Percentiles rank a stretch among this genome's conserved stretches.
phyloP scores from a whole-genome alignment of 1,284 basidiomycete genomes.

The Coriolopsis trogii region DNA sequence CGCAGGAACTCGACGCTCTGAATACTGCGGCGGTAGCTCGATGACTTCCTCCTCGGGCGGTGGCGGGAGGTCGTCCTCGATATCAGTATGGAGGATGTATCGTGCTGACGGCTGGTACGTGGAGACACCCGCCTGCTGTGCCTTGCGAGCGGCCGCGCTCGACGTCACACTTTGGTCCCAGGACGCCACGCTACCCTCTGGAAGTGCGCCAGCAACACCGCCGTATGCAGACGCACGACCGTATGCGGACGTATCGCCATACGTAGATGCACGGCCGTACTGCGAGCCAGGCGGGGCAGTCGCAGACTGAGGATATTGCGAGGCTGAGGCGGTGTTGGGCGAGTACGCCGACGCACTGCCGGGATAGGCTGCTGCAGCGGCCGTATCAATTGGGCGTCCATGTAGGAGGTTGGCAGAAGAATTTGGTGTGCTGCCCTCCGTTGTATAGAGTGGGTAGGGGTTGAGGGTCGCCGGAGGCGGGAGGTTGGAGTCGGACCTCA shows the following conservation, averaged over 20 bases:
- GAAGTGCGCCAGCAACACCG: not conserved
- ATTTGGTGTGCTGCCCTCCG: constrained; percentile 9
- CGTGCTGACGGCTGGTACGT: constrained; percentile 48
- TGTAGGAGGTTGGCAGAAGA: constrained; percentile 15
- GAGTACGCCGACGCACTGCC: constrained; percentile 6
- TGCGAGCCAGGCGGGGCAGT: constrained; percentile 6
- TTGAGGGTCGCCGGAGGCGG: constrained; percentile 15
- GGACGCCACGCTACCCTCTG: constrained; percentile 15
- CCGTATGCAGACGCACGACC: constrained; percentile 1
- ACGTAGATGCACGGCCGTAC: constrained; percentile 3
- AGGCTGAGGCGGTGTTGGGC: not conserved
- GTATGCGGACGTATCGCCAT: not conserved
- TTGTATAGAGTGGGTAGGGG: constrained; percentile 20
- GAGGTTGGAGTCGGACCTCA: constrained; percentile 10
- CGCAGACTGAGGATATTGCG: constrained; percentile 5
- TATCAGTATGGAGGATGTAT: constrained; percentile 73
- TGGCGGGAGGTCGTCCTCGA: constrained; percentile 52
- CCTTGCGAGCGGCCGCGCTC: constrained; percentile 48
- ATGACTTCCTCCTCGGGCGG: constrained; percentile 55
- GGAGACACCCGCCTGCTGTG: constrained; percentile 48
- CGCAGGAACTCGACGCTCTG: constrained; percentile 45
- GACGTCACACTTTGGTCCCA: constrained; percentile 33
- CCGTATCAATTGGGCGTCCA: constrained; percentile 4
- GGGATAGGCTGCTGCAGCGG: not conserved
- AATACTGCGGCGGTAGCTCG: constrained; percentile 78